These are phyloP conservation scores for Yamadazyma membranifaciens DNA, from an alignment of 1,139 yeast genomes.

Conservation along the genomic window DNA sequence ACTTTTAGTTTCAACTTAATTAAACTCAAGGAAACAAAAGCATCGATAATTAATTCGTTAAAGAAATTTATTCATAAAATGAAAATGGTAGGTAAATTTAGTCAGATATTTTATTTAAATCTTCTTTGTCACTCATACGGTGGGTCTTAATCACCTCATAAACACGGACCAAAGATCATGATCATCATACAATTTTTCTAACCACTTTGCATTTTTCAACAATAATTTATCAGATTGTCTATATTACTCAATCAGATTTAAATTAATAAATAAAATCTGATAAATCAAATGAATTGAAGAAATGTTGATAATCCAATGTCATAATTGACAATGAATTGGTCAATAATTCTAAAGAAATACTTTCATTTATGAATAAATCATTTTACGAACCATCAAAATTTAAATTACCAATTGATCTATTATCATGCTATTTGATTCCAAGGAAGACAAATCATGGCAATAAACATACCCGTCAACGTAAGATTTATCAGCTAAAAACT, in stretches of 20 bases:
- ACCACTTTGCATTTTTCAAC: neutral
- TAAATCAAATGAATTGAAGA: no score
- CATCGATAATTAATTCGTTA: no score
- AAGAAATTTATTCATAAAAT: neutral
- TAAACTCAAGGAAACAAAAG: no score
- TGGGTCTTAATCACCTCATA: constrained; percentile 92
- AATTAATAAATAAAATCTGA: neutral
- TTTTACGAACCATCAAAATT: no score
- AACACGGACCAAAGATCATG: constrained; percentile 89
- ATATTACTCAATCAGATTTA: neutral
- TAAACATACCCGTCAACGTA: constrained; percentile 88
- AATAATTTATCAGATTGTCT: neutral
- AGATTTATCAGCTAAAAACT: constrained; percentile 85
- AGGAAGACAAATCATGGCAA: no score
- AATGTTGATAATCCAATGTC: no score
- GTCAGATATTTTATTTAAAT: constrained; percentile 46
- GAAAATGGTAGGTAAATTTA: neutral
- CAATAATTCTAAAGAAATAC: no score
- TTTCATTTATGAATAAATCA: no score
- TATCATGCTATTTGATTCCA: no score
- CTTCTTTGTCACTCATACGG: constrained; percentile 80
- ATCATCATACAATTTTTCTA: constrained; percentile 52
- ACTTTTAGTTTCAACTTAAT: neutral
- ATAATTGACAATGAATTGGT: no score
- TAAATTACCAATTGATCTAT: no score